These are phyloP conservation scores for Mrakia frigida DNA, from an alignment of 768 basidiomycete species.

Conservation along the genomic window DNA sequence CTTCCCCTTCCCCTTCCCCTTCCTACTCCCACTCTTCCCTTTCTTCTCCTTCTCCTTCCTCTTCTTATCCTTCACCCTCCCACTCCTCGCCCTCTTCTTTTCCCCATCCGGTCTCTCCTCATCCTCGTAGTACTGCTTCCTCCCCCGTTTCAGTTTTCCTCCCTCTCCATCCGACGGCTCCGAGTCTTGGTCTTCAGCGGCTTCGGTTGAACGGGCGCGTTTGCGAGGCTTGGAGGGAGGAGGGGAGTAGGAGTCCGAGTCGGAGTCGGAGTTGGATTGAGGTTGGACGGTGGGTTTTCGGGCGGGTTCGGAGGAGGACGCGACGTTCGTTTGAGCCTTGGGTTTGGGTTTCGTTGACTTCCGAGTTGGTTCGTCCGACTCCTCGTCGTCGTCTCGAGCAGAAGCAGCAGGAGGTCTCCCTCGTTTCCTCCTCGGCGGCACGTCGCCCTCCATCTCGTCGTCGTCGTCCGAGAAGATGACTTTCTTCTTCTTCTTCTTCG, in stretches of 20 bases:
- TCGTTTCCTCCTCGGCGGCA: too few species aligned
- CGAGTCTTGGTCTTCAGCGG: not conserved
- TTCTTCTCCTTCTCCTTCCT: not conserved
- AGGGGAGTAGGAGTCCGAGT: not conserved
- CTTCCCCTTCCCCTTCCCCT: not conserved
- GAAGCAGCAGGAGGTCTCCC: too few species aligned
- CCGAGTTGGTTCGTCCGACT: too few species aligned
- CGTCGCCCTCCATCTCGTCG: too few species aligned
- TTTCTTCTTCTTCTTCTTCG: constrained; percentile 49
- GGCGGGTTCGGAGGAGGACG: too few species aligned
- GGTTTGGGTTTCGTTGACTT: constrained; percentile 84
- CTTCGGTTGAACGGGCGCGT: not conserved
- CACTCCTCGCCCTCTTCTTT: too few species aligned
- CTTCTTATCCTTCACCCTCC: not conserved
- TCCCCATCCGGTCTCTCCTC: too few species aligned
- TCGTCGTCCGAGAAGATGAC: too few species aligned
- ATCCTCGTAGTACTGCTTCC: too few species aligned
- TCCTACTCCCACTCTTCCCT: not conserved
- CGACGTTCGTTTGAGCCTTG: constrained; percentile 75
- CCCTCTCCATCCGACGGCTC: not conserved
- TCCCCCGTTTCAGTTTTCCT: not conserved
- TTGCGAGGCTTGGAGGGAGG: too few species aligned
- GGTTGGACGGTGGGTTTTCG: too few species aligned
- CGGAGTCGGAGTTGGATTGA: not conserved
- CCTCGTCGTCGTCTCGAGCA: constrained; percentile 63